These are phyloP conservation scores for Strobilomyces confusus DNA, from an alignment of 768 basidiomycete genomes.

Conservation along the genomic window DNA sequence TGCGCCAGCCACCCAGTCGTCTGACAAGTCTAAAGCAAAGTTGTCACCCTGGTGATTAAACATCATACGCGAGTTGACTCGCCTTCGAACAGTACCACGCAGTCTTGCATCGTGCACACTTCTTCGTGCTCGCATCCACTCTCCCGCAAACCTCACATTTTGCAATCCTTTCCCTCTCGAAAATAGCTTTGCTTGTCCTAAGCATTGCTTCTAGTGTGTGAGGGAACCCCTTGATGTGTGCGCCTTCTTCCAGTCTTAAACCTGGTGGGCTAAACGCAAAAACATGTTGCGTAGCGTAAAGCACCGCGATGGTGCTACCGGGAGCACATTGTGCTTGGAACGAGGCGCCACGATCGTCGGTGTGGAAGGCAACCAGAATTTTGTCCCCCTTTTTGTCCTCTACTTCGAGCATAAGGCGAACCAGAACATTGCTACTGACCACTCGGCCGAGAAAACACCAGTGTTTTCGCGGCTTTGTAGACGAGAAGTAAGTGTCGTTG, in stretches of 20 bases:
- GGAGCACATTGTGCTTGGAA: conserved; percentile 20
- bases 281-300: conserved; percentile 28
- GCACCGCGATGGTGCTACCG: conserved; percentile 30
- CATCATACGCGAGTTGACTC: conserved; percentile 1
- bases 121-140: conserved; percentile 17
- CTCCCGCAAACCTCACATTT: conserved; percentile 25
- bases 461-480: conserved; percentile 25
- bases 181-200: conserved; percentile 18
- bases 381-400: conserved; percentile 25
- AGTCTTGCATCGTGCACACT: conserved; percentile 27
- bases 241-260: conserved; percentile 24
- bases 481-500: conserved; percentile 18
- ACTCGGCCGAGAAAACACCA: conserved; percentile 31
- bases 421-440: conserved; percentile 21
- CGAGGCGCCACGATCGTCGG: conserved; percentile 27
- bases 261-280: conserved; percentile 31
- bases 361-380: conserved; percentile 29
- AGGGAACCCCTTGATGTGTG: conserved; percentile 26
- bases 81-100: conserved; percentile 30
- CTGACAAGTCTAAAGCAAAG: conserved; percentile 20
- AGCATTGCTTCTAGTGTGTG: conserved; percentile 26
- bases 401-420: conserved; percentile 28
- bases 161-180: conserved; percentile 15
- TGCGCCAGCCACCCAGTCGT: conserved; percentile 19
- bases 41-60: conserved; percentile 4